These are phyloP conservation scores for Candida orba DNA, from an alignment of 805 yeast species.

Conservation along the genomic window DNA sequence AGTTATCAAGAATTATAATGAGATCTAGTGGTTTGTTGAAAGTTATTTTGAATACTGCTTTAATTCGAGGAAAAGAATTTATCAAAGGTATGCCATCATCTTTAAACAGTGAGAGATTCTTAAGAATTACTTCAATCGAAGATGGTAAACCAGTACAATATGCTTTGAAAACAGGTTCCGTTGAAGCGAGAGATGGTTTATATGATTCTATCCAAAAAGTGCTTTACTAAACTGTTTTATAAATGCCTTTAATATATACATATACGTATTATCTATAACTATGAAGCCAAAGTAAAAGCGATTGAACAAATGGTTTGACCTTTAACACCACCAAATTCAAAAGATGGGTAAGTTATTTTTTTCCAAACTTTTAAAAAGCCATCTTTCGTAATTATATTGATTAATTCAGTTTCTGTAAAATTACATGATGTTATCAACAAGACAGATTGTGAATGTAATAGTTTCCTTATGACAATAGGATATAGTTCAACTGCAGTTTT, in stretches of 20 bases:
- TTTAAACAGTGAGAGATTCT: conserved; percentile 71
- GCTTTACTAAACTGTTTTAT: conserved; percentile 16
- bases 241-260: not conserved
- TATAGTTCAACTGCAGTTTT: conserved; percentile 53
- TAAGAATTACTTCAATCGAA: conserved; percentile 65
- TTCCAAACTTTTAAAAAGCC: conserved; percentile 48
- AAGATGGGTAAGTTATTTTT: conserved; percentile 67
- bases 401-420: conserved; percentile 77
- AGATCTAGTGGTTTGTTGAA: conserved; percentile 81
- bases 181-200: conserved; percentile 52
- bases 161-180: conserved; percentile 65
- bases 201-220: conserved; percentile 38
- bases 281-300: conserved; percentile 51
- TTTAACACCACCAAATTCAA: conserved; percentile 81
- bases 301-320: conserved; percentile 87
- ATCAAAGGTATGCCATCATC: conserved; percentile 84
- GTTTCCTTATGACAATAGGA: conserved; percentile 46
- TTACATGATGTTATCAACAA: conserved; percentile 86
- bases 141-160: conserved; percentile 70
- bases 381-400: conserved; percentile 40
- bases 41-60: conserved; percentile 71
- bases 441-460: conserved; percentile 52
- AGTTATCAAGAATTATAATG: conserved; percentile 74
- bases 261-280: not conserved
- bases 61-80: conserved; percentile 54